Evolutionary conservation across 805 yeast species (phyloP), one percentile per base, ranked within the genome.

Genomic region (Starmerella geochares): DNA sequence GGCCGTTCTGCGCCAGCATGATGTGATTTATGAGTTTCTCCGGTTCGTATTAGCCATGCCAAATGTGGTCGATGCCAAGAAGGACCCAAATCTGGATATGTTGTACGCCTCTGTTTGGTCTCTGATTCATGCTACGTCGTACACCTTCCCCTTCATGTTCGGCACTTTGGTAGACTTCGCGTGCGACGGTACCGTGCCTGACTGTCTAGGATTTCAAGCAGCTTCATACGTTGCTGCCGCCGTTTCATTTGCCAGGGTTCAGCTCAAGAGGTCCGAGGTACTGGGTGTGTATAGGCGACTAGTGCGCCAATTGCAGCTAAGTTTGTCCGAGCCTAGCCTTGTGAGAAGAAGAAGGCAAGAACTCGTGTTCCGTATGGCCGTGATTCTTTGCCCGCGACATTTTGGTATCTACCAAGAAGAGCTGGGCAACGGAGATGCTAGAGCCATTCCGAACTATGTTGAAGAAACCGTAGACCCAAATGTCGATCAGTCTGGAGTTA

Each of bases 91-190:
- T 4, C 37, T 47, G 13, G 17, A 11, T 10, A 28, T 37, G 8
- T 42, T 53, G 13, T 53, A 44, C 17, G 40, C 47, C 11, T 13
- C 23, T 1, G 54, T 50, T 3, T 53, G 56, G 56, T 28, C 47
- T 25, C 13, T 53, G 8, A 23, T 53, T 3, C 40, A 32, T 21
- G 4, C 35, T 3, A 28, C 38, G 4, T 11, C 38, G 3, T 53
- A 33, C 38, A 35, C 54, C n/a, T 53, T 53, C 19, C 51, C 56
- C 3, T 10, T 31, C 33, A 38, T 37, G 50, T 16, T 27, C 20
- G 24, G 16, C 2, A 33, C 47, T 1, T n/a, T 53, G 8, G 10
- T 50, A 3, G 40, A 33, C 4, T 16, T 35, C 2, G 47, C 43
- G 4, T 16, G 24, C 3, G 54, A 51, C 27, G 21, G n/a, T 11